Percentiles rank a stretch among this genome's conserved stretches.
Evolutionary conservation across 2,329 filamentous ascomycete species (phyloP).

Genomic region (Calonectria fujianensis): DNA sequence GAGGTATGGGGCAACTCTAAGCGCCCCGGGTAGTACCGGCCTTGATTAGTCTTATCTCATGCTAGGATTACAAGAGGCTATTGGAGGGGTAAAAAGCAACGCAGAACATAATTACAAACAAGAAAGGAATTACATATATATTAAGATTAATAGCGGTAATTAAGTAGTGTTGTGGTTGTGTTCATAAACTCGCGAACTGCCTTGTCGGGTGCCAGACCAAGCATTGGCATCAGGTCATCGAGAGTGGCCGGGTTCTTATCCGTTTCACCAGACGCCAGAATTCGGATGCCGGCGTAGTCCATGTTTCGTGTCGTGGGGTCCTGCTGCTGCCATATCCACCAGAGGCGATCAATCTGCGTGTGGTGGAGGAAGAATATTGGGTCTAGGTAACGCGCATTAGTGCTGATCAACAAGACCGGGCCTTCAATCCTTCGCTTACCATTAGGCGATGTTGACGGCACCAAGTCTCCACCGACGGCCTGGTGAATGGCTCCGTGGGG

Average conservation of each 20-base stretch:
- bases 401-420: too few species aligned
- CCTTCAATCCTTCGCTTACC: background rate
- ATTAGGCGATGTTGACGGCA: conserved; percentile 2
- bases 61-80: too few species aligned
- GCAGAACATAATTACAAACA: too few species aligned
- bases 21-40: too few species aligned
- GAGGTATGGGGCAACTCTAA: too few species aligned
- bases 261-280: conserved; percentile 1
- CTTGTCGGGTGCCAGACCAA: background rate
- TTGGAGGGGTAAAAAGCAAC: too few species aligned
- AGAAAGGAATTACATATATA: too few species aligned
- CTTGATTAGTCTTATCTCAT: too few species aligned
- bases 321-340: conserved; percentile 19
- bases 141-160: conserved; percentile 1
- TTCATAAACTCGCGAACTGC: conserved; percentile 16
- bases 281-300: conserved; percentile 8
- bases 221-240: conserved; percentile 9
- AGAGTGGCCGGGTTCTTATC: conserved; percentile 7
- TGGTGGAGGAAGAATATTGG: conserved; percentile 19
- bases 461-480: conserved; percentile 10
- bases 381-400: background rate
- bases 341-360: conserved; percentile 11
- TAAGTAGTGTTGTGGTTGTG: background rate
- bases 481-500: conserved; percentile 16
- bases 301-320: background rate